Base-by-base conservation (phyloP, 495 filamentous ascomycete genomes). In the Penicillium cataractarum region DNA sequence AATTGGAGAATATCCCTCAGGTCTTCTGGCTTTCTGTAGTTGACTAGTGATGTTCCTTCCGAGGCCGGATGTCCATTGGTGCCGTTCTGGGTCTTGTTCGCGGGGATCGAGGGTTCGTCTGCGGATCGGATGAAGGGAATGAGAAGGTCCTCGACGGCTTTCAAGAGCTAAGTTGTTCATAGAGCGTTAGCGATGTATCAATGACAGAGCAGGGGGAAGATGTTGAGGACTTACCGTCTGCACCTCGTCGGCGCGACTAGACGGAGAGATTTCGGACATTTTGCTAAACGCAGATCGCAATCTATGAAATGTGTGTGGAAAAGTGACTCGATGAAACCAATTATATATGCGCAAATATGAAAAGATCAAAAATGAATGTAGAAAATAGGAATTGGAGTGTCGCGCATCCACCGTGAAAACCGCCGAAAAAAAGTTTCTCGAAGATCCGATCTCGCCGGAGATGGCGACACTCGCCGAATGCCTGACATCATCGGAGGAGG, bases 91-190 rank as follows among this genome's bases (percentile, higher is more conserved):
- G 19, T 22, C 19, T 17, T 78, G 77, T 19, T 3, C 21, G 78
- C 74, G 64, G 84, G 83, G 22, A 13, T 72, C 65, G 24, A 81
- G 80, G 54, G 61, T 56, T 89, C 79, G 74, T 96, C 92, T 56
- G 92, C 92, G 13, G 83, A 81, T 44, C 81, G 84, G 65, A 97
- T 89, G 74, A 92, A 95, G 1, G 90, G 90, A 27, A 95, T 82
- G 29, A 97, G 81, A 35, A 93, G 83, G 32, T 84, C 78, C 81
- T 92, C 84, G 42, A 94, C 86, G 10, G 90, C 86, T 62, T 82
- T 82, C 12, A 96, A 78, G 33, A 95, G 83, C 92, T 94, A 63
- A 46, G 48, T 50, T 24, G 35, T 62, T 39, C 55, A 21, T 56
- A 12, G 10, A 46, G 12, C 0, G 1, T 35, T 27, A 37, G 29